Percentiles rank a stretch among this genome's conserved stretches.
Evolutionary conservation across 768 basidiomycete species (phyloP).

Genomic region (Ephemerocybe angulata): DNA sequence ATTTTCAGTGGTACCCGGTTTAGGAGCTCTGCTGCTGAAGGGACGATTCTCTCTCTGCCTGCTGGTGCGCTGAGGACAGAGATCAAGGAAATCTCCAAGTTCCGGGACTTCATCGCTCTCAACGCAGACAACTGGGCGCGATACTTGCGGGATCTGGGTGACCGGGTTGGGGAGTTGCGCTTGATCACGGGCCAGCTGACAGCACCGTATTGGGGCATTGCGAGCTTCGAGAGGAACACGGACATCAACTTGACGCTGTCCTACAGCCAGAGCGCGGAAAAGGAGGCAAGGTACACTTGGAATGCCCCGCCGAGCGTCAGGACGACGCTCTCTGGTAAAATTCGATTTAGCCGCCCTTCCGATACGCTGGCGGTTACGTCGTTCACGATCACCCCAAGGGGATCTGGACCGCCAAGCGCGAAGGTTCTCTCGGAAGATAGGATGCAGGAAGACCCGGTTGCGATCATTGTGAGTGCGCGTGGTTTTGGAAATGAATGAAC

Average conservation of each 20-base stretch:
- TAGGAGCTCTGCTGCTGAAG: neutral
- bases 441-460: neutral
- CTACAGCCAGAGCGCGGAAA: slow-evolving; percentile 1
- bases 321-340: neutral
- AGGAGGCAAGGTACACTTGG: neutral
- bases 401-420: too few relatives aligned
- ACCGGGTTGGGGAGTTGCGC: neutral
- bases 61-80: slow-evolving; percentile 2
- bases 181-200: slow-evolving; percentile 3
- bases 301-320: neutral
- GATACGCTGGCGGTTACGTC: neutral
- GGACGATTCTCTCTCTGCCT: slow-evolving; percentile 4
- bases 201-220: slow-evolving; percentile 8
- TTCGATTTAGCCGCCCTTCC: slow-evolving; percentile 1
- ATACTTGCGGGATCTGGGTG: neutral
- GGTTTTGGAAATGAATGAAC: too few relatives aligned
- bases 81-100: slow-evolving; percentile 1
- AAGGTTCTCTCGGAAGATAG: neutral
- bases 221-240: neutral
- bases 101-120: slow-evolving; percentile 5
- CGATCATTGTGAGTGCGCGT: neutral
- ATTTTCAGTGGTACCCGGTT: slow-evolving; percentile 4
- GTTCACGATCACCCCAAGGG: slow-evolving; percentile 1
- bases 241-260: neutral
- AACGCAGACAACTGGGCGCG: slow-evolving; percentile 6